Percentiles rank a stretch among this genome's conserved stretches.
Conservation (phyloP, 768 basidiomycete species). For the Crassisporium funariophilum region DNA sequence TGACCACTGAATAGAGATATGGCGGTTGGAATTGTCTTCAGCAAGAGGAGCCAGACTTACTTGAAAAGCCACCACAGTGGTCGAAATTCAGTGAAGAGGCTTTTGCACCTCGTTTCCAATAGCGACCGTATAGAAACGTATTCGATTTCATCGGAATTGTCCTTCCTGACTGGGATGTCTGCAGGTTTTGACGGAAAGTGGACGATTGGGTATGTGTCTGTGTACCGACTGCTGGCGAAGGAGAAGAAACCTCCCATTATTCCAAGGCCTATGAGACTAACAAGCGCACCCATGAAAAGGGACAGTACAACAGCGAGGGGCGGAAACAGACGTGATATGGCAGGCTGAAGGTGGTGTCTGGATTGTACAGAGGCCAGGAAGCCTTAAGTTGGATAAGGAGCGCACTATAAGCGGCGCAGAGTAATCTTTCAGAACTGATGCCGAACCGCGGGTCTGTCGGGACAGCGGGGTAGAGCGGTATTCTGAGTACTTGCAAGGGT, state of each 20-base stretch:
- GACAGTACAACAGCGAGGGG: slow-evolving; percentile 3
- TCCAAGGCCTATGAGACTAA: slow-evolving; percentile 30
- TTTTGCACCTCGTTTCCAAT: slow-evolving; percentile 43
- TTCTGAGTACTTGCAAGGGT: too few relatives aligned
- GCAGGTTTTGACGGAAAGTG: slow-evolving; percentile 44
- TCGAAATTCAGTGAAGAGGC: slow-evolving; percentile 43
- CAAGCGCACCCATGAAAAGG: slow-evolving; percentile 24
- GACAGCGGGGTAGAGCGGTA: too few relatives aligned
- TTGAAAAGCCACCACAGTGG: slow-evolving; percentile 54
- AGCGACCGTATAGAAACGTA: slow-evolving; percentile 40
- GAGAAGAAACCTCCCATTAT: slow-evolving; percentile 40
- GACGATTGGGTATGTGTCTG: slow-evolving; percentile 29
- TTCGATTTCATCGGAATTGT: slow-evolving; percentile 32
- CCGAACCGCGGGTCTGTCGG: not conserved
- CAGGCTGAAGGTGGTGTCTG: too few relatives aligned
- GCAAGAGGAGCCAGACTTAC: slow-evolving; percentile 28
- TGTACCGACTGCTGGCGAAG: slow-evolving; percentile 20
- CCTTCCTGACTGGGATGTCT: slow-evolving; percentile 34
- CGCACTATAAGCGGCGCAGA: slow-evolving; percentile 7
- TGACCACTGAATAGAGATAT: slow-evolving; percentile 48
- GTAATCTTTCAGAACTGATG: slow-evolving; percentile 11
- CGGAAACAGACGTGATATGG: too few relatives aligned
- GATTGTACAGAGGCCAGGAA: too few relatives aligned
- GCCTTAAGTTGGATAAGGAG: not conserved
- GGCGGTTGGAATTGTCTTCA: not conserved